Base-by-base conservation (phyloP, 148 eudicot genomes). In the Beta vulgaris region DNA sequence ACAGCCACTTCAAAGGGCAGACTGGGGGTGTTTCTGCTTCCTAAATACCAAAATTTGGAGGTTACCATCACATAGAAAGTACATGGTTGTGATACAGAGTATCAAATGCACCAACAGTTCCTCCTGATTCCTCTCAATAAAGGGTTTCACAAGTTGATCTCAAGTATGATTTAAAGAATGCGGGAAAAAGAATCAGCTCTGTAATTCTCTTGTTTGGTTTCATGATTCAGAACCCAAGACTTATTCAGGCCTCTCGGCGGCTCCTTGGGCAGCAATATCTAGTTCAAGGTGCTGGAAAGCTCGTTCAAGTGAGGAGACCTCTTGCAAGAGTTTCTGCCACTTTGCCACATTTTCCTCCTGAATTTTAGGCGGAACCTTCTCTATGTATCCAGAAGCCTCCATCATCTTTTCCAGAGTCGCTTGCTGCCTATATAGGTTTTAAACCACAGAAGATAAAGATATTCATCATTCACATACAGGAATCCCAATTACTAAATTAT, bases 331-430 rank as follows among this genome's bases (percentile, higher is more conserved):
- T 19, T 84, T 77, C 1, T 81, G 31, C 60, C 87, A 87, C 73
- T 89, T 92, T 0, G 81, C 86, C 26, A 62, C 77, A 39, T 94
- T 88, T 57, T 84, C 92, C 79, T 92, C 89, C 0, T 84, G 92
- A 60, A 94, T 81, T 71, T 84, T 88, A 40, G 83, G 66, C 0
- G 87, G 96, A 18, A 88, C 88, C 74, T 89, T 91, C 73, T 86
- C 90, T 64, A 84, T 82, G 68, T 89, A 91, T n/a, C 96, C 90
- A 21, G 88, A 60, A 26, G 89, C 90, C 60, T 70, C 83, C 92
- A 84, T 90, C 81, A 31, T 86, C 79, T 89, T 92, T 31, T 69
- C 68, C 31, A 91, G 71, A 60, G 32, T 73, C 43, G 86, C 90
- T 32, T 68, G 73, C 87, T 93, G 97, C 86, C 98, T 93, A 84